phyloP scores from a whole-genome alignment of 495 filamentous ascomycete species.

The Penicillium parvum region DNA sequence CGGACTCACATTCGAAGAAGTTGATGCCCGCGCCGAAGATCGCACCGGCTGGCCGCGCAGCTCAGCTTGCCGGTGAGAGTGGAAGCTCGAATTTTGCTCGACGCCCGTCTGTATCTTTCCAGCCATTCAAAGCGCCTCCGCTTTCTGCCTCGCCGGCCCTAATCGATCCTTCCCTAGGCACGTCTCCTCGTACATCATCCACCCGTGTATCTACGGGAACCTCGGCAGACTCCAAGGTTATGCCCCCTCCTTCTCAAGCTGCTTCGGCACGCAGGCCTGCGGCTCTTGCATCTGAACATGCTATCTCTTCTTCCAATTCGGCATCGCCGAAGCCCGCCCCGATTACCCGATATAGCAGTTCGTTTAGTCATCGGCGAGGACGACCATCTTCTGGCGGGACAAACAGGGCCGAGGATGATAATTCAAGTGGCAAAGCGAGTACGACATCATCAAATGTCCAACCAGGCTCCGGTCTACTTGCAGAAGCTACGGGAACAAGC shows the following conservation, averaged over 20 bases:
- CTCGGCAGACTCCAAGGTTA: conserved; percentile 59
- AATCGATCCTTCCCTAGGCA: conserved; percentile 45
- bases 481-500: conserved; percentile 69
- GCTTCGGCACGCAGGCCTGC: conserved; percentile 38
- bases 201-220: conserved; percentile 49
- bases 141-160: conserved; percentile 82
- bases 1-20: conserved; percentile 58
- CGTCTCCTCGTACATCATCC: conserved; percentile 61
- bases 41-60: conserved; percentile 56
- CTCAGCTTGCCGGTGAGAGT: conserved; percentile 49
- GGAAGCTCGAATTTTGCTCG: conserved; percentile 51
- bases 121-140: conserved; percentile 92
- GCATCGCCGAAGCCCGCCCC: conserved; percentile 72
- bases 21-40: conserved; percentile 56
- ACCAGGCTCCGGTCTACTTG: conserved; percentile 77
- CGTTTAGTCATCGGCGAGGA: conserved; percentile 79
- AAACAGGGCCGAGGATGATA: conserved; percentile 76
- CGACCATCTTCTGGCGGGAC: conserved; percentile 69
- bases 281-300: conserved; percentile 51
- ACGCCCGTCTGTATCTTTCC: conserved; percentile 86
- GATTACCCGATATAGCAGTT: conserved; percentile 69
- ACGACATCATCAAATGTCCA: conserved; percentile 75
- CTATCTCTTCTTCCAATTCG: conserved; percentile 56
- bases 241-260: conserved; percentile 51
- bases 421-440: conserved; percentile 85